Evolutionary conservation across 441 rosid genomes (phyloP), one percentile per base, ranked within the genome.

Genomic region (Oxalis stricta): DNA sequence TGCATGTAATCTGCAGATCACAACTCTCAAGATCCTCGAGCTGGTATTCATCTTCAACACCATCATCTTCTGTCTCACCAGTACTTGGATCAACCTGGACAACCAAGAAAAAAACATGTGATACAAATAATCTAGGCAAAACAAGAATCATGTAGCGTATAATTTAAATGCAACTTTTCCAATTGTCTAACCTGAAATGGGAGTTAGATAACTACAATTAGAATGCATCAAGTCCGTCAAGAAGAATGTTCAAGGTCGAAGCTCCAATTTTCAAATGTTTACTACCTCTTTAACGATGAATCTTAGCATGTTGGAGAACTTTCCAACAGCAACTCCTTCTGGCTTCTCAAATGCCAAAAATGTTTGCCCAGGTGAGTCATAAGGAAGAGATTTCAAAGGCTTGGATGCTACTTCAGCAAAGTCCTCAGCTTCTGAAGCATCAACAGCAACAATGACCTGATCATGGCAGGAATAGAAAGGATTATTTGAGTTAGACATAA

Each of bases 21-120:
- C 85, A 54, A 91, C 77, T n/a, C 70, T 91, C 99, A 48, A 83
- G 70, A 6, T 86, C 99, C 75, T 91, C 99, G 18, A 91, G 71
- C 68, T 86, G 99, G 67, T 91, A 91, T 54, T 91, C 99, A 63
- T 91, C 99, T 46, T 91, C 96, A 11, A 83, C 91, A 11, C 96
- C 99, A 69, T 86, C 99, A 4, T 86, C 99, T 55, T 79, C 87
- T 12, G 77, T 63, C 56, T 91, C 99, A 22, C 93, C 91, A 13
- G 91, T 86, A 55, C 73, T 55, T 58, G 83, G 79, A 65, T 91
- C 96, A 66, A 91, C 95, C 98, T 89, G 66, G 51, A 22, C 43
- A 53, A 40, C n/a, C 37, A 33, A 31, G 46, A 20, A 5, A 10
- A 7, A 18, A 7, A 18, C n/a, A n/a, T n/a, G n/a, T n/a, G n/a